phyloP scores from a whole-genome alignment of 2,329 filamentous ascomycete genomes.

The Magnaporthiopsis incrustans region DNA sequence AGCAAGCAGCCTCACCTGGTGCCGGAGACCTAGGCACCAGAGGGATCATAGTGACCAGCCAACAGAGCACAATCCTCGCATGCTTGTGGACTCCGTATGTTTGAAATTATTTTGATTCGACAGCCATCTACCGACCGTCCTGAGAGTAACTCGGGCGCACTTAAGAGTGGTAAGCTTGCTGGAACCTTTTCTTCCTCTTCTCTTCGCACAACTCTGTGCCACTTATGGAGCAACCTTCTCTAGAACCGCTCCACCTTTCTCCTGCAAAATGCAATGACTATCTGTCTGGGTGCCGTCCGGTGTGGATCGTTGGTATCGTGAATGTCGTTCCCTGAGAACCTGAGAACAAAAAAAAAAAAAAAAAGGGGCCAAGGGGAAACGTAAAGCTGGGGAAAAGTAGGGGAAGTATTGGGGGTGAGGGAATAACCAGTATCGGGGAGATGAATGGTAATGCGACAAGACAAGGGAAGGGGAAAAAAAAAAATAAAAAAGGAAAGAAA shows the following conservation, averaged over 20 bases:
- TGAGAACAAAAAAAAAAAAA: constrained; percentile 7
- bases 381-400: background rate
- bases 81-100: background rate
- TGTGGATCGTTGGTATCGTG: background rate
- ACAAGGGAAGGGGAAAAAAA: too few species aligned
- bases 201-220: background rate
- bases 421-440: background rate
- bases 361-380: constrained; percentile 7
- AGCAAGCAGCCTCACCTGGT: too few species aligned
- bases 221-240: background rate
- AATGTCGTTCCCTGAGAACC: constrained; percentile 1
- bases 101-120: background rate
- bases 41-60: too few species aligned
- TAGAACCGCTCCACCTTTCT: background rate
- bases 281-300: background rate
- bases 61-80: too few species aligned
- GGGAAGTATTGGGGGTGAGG: background rate
- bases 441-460: background rate
- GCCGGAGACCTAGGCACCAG: too few species aligned
- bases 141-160: background rate
- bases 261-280: background rate
- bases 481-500: too few species aligned
- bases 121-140: background rate
- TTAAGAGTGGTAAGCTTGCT: background rate
- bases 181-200: background rate